phyloP scores from a whole-genome alignment of 2,329 filamentous ascomycete genomes.

The Zymoseptoria brevis region DNA sequence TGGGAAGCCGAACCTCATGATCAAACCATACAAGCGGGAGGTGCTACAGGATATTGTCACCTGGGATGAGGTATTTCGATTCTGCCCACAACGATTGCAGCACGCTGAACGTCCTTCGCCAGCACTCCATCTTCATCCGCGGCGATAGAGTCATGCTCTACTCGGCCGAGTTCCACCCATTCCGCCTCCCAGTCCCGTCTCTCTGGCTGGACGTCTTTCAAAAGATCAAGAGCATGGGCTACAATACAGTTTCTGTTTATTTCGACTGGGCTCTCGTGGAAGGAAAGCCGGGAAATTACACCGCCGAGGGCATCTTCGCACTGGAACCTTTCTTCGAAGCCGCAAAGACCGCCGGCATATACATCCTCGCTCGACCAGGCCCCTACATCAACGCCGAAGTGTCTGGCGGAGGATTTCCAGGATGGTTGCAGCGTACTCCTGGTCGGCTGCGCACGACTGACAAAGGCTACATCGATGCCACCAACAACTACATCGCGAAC shows the following conservation, averaged over 20 bases:
- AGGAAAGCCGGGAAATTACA: slow-evolving; percentile 61
- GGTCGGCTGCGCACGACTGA: slow-evolving; percentile 57
- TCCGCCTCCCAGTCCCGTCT: slow-evolving; percentile 52
- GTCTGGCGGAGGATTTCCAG: slow-evolving; percentile 70
- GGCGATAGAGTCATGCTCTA: slow-evolving; percentile 65
- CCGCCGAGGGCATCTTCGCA: slow-evolving; percentile 63
- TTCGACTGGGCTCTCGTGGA: slow-evolving; percentile 71
- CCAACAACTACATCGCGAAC: slow-evolving; percentile 56
- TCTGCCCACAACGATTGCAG: neutral
- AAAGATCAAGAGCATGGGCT: slow-evolving; percentile 73
- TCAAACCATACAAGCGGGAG: slow-evolving; percentile 43
- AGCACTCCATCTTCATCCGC: slow-evolving; percentile 58
- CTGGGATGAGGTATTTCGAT: slow-evolving; percentile 52
- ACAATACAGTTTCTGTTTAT: slow-evolving; percentile 70
- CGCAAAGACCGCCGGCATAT: slow-evolving; percentile 64
- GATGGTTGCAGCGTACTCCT: slow-evolving; percentile 65
- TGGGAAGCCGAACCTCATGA: slow-evolving; percentile 43
- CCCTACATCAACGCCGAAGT: slow-evolving; percentile 66
- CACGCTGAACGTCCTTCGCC: neutral
- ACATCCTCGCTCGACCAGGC: slow-evolving; percentile 53
- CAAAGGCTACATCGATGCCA: slow-evolving; percentile 56
- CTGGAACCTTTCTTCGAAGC: slow-evolving; percentile 70
- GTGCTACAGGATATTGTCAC: slow-evolving; percentile 53
- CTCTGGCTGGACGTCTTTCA: slow-evolving; percentile 69
- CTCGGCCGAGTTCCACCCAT: slow-evolving; percentile 67